These are phyloP conservation scores for Monosporascus cannonballus DNA, from an alignment of 2,329 filamentous ascomycete species.

Conservation along the genomic window DNA sequence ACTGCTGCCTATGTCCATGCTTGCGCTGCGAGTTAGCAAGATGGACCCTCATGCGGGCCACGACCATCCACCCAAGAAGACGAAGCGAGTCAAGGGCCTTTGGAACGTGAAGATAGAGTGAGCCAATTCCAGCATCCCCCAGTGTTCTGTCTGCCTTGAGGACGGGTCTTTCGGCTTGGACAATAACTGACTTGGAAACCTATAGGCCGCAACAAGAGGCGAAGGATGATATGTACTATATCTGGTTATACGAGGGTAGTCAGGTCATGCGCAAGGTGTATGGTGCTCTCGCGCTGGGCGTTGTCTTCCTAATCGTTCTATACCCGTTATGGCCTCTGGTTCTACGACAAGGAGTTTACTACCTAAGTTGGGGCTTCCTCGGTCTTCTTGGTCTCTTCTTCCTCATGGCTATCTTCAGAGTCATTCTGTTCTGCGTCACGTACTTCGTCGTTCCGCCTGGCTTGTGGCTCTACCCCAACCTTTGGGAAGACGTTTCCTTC, in stretches of 20 bases:
- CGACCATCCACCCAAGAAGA: slow-evolving; percentile 62
- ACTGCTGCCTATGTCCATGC: slow-evolving; percentile 86
- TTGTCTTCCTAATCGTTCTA: slow-evolving; percentile 84
- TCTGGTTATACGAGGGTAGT: slow-evolving; percentile 91
- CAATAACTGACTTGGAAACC: not conserved
- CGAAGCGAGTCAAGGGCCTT: slow-evolving; percentile 87
- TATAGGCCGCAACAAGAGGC: slow-evolving; percentile 76
- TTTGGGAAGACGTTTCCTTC: slow-evolving; percentile 98
- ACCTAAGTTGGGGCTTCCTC: slow-evolving; percentile 89
- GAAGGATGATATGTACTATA: slow-evolving; percentile 82
- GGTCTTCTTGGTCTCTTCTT: slow-evolving; percentile 91
- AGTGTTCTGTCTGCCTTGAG: not conserved
- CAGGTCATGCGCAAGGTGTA: slow-evolving; percentile 94
- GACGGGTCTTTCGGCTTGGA: no score
- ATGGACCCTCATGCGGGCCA: slow-evolving; percentile 72
- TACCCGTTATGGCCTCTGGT: slow-evolving; percentile 95
- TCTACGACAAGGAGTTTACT: slow-evolving; percentile 91
- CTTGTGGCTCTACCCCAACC: slow-evolving; percentile 95
- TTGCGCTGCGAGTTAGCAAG: slow-evolving; percentile 86
- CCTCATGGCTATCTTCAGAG: slow-evolving; percentile 91
- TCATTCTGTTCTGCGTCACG: slow-evolving; percentile 90
- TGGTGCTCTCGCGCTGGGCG: slow-evolving; percentile 71
- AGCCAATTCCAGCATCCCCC: not conserved
- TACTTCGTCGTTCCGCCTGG: slow-evolving; percentile 80
- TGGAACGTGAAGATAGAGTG: slow-evolving; percentile 90